Evolutionary conservation across 805 yeast species (phyloP).

Genomic region (Candida coquimbonensis): DNA sequence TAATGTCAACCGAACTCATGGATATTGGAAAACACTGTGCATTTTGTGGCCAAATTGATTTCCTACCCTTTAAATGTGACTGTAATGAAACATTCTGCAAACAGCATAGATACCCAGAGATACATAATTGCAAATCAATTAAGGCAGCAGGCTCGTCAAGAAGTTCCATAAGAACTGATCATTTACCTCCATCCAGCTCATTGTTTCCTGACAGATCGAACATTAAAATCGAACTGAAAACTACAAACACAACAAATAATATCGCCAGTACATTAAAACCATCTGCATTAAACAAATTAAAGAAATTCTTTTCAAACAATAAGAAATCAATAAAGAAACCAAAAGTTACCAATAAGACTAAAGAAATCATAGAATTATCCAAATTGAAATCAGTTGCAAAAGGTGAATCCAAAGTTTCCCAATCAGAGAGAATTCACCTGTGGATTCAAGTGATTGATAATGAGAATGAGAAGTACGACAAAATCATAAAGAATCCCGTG

Average conservation of each 20-base stretch:
- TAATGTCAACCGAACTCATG: conserved; percentile 21
- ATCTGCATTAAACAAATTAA: conserved; percentile 17
- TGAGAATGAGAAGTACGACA: conserved; percentile 16
- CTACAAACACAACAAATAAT: conserved; percentile 10
- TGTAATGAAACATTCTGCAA: conserved; percentile 19
- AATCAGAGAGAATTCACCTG: conserved; percentile 15
- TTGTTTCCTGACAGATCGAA: conserved; percentile 22
- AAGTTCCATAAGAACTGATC: conserved; percentile 11
- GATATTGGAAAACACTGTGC: conserved; percentile 26
- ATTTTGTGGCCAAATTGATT: conserved; percentile 24
- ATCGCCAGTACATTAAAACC: conserved; percentile 6
- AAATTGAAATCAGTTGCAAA: conserved; percentile 17
- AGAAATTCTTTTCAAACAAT: conserved; percentile 12
- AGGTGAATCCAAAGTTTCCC: conserved; percentile 18
- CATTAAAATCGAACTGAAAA: conserved; percentile 15
- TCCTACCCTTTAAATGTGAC: conserved; percentile 23
- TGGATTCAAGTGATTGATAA: conserved; percentile 23
- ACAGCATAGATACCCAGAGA: conserved; percentile 20
- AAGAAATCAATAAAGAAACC: conserved; percentile 4
- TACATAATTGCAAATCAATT: conserved; percentile 14
- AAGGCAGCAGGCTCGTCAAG: neutral
- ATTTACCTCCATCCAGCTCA: conserved; percentile 19
- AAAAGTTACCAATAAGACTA: conserved; percentile 10
- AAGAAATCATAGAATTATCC: conserved; percentile 16
- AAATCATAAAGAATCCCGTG: conserved; percentile 13